Evolutionary conservation across 2,329 filamentous ascomycete species (phyloP).

Genomic region (Aspergillus candidus): DNA sequence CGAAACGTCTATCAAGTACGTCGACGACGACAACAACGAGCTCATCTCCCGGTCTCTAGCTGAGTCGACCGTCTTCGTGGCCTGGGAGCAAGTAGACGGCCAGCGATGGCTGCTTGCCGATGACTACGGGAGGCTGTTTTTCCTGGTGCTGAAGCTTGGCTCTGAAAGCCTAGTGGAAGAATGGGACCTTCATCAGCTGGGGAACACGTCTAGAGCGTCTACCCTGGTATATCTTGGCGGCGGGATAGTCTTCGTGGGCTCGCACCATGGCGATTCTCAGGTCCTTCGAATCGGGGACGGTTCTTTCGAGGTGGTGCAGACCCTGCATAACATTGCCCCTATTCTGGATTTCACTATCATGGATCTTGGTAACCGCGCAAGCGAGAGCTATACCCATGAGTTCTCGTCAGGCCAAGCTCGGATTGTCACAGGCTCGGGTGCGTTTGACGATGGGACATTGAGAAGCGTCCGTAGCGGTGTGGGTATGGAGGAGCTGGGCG

Average conservation of each 20-base stretch:
- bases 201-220: conserved; percentile 66
- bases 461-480: conserved; percentile 91
- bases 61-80: conserved; percentile 79
- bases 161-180: conserved; percentile 61
- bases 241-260: conserved; percentile 75
- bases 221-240: conserved; percentile 66
- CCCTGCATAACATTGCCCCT: conserved; percentile 76
- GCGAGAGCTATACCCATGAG: conserved; percentile 72
- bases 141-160: conserved; percentile 70
- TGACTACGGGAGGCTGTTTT: conserved; percentile 77
- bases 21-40: conserved; percentile 68
- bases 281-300: conserved; percentile 61
- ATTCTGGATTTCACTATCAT: conserved; percentile 92
- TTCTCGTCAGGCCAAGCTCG: conserved; percentile 93
- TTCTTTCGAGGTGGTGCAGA: conserved; percentile 64
- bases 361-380: conserved; percentile 85
- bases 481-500: conserved; percentile 78
- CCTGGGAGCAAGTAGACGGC: conserved; percentile 79
- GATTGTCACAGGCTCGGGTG: conserved; percentile 87
- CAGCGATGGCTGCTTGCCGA: conserved; percentile 83
- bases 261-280: conserved; percentile 88
- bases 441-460: conserved; percentile 79
- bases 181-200: conserved; percentile 65
- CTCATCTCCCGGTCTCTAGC: conserved; percentile 59
- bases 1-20: conserved; percentile 76